These are phyloP conservation scores for Polygonum aviculare DNA, from an alignment of 148 eudicot species.

Conservation along the genomic window DNA sequence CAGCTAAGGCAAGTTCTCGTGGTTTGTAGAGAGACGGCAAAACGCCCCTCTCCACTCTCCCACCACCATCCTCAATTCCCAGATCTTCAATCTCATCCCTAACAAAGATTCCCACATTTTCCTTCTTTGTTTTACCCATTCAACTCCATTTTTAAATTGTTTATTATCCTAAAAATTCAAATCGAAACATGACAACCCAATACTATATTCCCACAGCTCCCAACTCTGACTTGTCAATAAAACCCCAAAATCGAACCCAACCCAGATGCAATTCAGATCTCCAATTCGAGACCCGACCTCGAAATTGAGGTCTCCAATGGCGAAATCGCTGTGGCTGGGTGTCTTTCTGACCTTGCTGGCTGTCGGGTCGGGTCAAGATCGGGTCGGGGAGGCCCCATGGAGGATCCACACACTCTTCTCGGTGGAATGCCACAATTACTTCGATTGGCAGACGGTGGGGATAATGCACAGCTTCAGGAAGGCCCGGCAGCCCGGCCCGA, in stretches of 20 bases:
- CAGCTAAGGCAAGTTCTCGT: neutral
- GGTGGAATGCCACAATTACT: conserved; percentile 89
- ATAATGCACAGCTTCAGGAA: conserved; percentile 76
- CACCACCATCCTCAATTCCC: neutral
- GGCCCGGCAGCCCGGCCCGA: conserved; percentile 80
- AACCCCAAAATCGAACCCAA: conserved; percentile 9
- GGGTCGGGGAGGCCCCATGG: conserved; percentile 39
- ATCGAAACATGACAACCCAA: neutral
- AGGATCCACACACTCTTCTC: conserved; percentile 95
- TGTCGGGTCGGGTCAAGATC: conserved; percentile 19
- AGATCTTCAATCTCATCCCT: conserved; percentile 8
- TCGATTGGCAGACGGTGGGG: conserved; percentile 98
- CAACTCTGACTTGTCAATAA: conserved; percentile 13
- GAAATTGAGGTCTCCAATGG: conserved; percentile 25
- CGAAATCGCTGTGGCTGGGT: conserved; percentile 14
- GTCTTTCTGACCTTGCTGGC: conserved; percentile 15
- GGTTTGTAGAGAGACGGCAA: neutral
- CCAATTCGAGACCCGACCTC: conserved; percentile 14
- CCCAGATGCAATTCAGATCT: conserved; percentile 19
- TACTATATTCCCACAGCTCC: conserved; percentile 5
- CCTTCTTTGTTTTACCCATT: neutral
- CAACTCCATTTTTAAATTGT: neutral
- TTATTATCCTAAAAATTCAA: neutral
- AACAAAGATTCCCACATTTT: conserved; percentile 2
- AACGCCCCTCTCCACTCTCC: conserved; percentile 7